Evolutionary conservation across 768 basidiomycete species (phyloP).

Genomic region (Boletus vermiculosoides): DNA sequence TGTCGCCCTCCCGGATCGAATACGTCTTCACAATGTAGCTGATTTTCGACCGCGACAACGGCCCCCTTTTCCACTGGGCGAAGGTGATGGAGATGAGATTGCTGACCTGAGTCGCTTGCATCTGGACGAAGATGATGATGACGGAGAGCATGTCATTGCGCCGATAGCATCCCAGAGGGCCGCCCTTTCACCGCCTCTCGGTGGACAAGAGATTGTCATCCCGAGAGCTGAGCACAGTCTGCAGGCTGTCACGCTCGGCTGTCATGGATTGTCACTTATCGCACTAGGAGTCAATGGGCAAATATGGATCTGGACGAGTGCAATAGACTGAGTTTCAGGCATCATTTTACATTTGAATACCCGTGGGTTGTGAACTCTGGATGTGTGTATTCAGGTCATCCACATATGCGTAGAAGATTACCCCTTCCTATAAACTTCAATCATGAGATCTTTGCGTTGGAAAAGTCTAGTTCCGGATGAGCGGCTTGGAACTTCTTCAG

Average conservation of each 20-base stretch:
- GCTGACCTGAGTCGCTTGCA: constrained; percentile 22
- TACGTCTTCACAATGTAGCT: constrained; percentile 48
- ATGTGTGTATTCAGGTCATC: not conserved
- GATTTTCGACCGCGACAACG: constrained; percentile 44
- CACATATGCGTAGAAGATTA: not conserved
- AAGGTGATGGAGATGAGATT: constrained; percentile 24
- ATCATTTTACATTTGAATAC: not conserved
- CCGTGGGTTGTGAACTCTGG: not conserved
- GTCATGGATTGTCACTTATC: constrained; percentile 37
- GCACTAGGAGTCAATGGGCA: constrained; percentile 20
- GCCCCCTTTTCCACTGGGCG: constrained; percentile 41
- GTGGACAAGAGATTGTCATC: constrained; percentile 24
- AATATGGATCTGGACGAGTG: constrained; percentile 28
- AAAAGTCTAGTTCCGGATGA: constrained; percentile 95
- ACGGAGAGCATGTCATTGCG: constrained; percentile 14
- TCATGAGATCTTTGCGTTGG: constrained; percentile 83
- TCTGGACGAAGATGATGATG: constrained; percentile 30
- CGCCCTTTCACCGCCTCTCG: constrained; percentile 17
- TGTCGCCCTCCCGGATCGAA: constrained; percentile 39
- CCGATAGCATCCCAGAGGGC: not conserved
- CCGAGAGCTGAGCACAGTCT: constrained; percentile 25
- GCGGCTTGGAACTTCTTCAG: constrained; percentile 85
- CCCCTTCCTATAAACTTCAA: not conserved
- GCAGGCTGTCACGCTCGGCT: constrained; percentile 42
- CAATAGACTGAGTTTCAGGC: constrained; percentile 11